Conservation (phyloP, 331 rosid genomes). For the Cydonia oblonga region DNA sequence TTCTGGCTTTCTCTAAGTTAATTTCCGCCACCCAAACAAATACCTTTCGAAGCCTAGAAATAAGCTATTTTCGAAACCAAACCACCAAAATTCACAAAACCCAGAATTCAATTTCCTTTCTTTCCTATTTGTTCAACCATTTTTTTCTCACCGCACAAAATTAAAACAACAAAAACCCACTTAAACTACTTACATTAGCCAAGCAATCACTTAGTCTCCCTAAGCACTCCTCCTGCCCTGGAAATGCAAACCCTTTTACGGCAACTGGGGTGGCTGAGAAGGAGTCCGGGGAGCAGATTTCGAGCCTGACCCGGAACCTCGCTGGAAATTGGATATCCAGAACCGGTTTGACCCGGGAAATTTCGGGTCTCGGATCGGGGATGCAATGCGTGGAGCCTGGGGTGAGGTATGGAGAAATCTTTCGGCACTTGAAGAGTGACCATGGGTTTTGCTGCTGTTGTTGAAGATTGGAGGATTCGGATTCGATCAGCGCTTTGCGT, state of each 20-base stretch:
- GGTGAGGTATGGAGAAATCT: conserved; percentile 26
- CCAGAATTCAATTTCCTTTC: not conserved
- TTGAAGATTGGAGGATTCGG: conserved; percentile 27
- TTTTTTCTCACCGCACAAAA: not conserved
- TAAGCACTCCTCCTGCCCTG: conserved; percentile 37
- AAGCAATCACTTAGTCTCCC: conserved; percentile 27
- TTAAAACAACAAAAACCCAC: not conserved
- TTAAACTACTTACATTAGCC: conserved; percentile 23
- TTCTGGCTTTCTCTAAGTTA: not conserved
- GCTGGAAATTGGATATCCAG: not conserved
- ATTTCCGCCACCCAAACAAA: not conserved
- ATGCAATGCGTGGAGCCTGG: conserved; percentile 1
- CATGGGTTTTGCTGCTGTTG: conserved; percentile 23
- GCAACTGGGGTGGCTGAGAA: conserved; percentile 48
- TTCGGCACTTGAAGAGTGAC: conserved; percentile 68
- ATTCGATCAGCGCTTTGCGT: conserved; percentile 50
- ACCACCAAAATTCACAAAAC: not conserved
- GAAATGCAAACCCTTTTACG: conserved; percentile 23
- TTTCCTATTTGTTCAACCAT: not conserved
- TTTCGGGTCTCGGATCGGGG: not conserved
- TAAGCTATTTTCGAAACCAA: not conserved
- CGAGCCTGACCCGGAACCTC: conserved; percentile 56
- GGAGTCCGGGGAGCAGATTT: conserved; percentile 67
- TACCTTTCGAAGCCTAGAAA: not conserved
- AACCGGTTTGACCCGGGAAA: not conserved